Percentiles rank a stretch among this genome's conserved stretches.
These are phyloP conservation scores for Straminergon stramineum DNA, from an alignment of 225 moss, liverwort and hornwort species.

Conservation along the genomic window DNA sequence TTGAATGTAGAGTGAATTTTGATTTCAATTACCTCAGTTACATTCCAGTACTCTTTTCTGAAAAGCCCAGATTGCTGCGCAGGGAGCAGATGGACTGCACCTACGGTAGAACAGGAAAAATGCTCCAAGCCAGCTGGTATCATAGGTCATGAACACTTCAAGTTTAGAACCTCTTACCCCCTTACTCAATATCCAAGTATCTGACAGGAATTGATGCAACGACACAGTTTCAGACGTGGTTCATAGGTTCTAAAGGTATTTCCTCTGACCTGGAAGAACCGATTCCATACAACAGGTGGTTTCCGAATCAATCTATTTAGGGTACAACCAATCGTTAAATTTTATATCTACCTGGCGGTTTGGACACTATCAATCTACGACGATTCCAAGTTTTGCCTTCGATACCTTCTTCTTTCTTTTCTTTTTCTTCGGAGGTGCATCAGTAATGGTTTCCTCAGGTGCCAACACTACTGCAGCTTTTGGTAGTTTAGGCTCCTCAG, in stretches of 20 bases:
- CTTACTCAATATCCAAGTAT: background rate
- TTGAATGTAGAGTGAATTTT: background rate
- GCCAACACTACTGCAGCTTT: background rate
- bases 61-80: background rate
- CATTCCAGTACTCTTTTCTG: background rate
- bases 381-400: conserved; percentile 11
- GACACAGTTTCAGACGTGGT: background rate
- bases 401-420: conserved; percentile 21
- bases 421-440: conserved; percentile 9
- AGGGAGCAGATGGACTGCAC: background rate
- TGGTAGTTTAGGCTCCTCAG: conserved; percentile 10
- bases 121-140: background rate
- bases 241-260: background rate
- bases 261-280: background rate
- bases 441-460: background rate
- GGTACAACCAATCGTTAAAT: background rate
- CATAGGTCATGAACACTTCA: background rate
- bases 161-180: background rate
- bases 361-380: conserved; percentile 8
- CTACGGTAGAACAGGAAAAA: background rate
- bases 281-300: background rate
- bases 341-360: background rate
- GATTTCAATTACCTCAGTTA: background rate
- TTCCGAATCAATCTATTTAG: background rate
- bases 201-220: background rate